Evolutionary conservation across 106 monocot genomes (phyloP), one percentile per base, ranked within the genome.

Genomic region (Dendrobium huoshanense): DNA sequence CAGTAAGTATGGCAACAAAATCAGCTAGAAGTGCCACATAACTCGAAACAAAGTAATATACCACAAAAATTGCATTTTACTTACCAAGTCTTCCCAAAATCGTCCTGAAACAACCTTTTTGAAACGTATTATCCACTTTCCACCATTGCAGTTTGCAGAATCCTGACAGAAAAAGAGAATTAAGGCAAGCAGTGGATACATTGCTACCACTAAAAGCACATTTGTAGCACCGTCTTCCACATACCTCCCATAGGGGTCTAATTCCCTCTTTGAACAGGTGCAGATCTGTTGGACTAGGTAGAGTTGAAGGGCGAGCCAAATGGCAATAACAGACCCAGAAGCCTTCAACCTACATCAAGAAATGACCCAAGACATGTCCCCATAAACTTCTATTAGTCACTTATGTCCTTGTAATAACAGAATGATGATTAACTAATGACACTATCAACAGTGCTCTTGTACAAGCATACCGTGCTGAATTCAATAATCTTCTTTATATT

Each of bases 261-360:
- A 98, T 92, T 19, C 97, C 97, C 22, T 91, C 97, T 85, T 98
- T 98, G 83, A 98, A 98, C 77, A 98, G 89, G 87, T 92, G 94
- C 58, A 98, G 83, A 86, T 98, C 97, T 73, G 94, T 98, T 65
- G 94, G 97, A 75, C 83, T 85, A 7, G 94, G 97, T 20, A 94
- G 82, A 79, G 85, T 79, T 79, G 91, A 90, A 70, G 97, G 90
- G 9, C 92, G 92, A 37, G 92, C 75, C 56, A 98, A 81, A 82
- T 98, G 97, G 79, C 97, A 98, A 82, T 98, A 98, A 79, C 91
- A 94, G 75, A 94, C 90, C 97, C 97, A 98, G 64, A 98, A 98
- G 0, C 88, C 89, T 88, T 98, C 97, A 79, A 94, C 97, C 97
- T 98, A 77, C 11, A 54, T 48, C 42, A 74, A 44, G 40, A 9